Base-by-base conservation (phyloP, 2,329 filamentous ascomycete genomes). In the Amesomyces nigricolor region DNA sequence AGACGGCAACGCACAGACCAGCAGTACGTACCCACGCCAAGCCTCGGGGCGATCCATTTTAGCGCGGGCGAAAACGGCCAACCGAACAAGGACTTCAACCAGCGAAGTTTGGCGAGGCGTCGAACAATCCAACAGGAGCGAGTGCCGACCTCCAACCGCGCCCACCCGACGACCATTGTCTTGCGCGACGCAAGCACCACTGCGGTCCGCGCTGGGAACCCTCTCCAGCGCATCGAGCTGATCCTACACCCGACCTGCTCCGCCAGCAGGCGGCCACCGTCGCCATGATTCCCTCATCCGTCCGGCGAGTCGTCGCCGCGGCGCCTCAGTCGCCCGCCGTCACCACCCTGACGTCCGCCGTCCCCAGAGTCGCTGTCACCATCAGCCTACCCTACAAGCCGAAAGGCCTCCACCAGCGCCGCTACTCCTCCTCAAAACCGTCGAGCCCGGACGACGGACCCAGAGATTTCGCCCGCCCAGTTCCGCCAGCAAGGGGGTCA, bases 371-470 rank as follows among this genome's bases (percentile, higher is more conserved):
- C 55, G 65, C 68, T 51, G 65, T 66, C 49, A 62, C 71, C 55
- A 57, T 71, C 62, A 59, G 64, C 53, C 64, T 70, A 58, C 61
- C 73, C 62, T 70, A 72, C 63, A 64, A 68, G 59, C 68, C 72
- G 52, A 67, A 53, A 53, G 63, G 69, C 58, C 51, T 62, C 17
- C 78, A 78, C 62, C 79, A 81, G 70, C 73, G 78, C 63, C 74
- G 80, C 61, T 81, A 75, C 64, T 83, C 81, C 10, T 83, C 81
- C 30, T 83, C 81, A 35, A 84, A 83, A 67, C 79, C 81, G n/a
- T 83, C 80, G 38, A 78, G 77, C 63, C 76, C 80, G n/a, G 79
- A 80, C 58, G 80, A 79, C 63, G 80, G 77, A 9, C 71, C 79
- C 29, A 78, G 74, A 63, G 75, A 76, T 19, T 70, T 78, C n/a